These are phyloP conservation scores for Daedalea quercina DNA, from an alignment of 768 basidiomycete genomes.

Conservation along the genomic window DNA sequence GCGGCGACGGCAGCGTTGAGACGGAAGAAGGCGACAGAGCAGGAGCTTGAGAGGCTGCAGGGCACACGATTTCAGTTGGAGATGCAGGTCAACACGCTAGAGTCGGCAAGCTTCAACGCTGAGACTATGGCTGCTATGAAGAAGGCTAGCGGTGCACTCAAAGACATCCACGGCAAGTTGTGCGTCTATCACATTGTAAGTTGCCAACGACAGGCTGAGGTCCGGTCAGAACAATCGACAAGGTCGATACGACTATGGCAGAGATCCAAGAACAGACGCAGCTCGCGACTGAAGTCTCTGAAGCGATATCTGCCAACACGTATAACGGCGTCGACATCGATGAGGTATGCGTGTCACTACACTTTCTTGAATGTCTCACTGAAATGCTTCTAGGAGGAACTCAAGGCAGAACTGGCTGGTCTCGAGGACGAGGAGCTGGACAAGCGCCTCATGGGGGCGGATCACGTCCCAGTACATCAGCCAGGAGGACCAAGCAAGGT, in stretches of 20 bases:
- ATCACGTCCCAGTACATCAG: constrained; percentile 82
- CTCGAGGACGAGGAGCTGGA: constrained; percentile 88
- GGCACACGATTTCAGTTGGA: constrained; percentile 89
- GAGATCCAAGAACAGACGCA: constrained; percentile 86
- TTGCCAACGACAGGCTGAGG: not conserved
- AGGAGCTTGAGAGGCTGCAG: constrained; percentile 78
- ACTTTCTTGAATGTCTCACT: not conserved
- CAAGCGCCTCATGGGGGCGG: constrained; percentile 77
- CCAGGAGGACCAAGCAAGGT: constrained; percentile 52
- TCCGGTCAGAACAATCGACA: constrained; percentile 62
- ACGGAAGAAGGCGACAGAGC: constrained; percentile 87
- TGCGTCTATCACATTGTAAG: constrained; percentile 23
- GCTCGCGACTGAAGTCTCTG: constrained; percentile 87
- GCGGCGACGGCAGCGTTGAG: constrained; percentile 86
- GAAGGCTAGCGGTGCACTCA: constrained; percentile 86
- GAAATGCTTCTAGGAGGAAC: constrained; percentile 49
- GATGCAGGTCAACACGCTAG: constrained; percentile 94
- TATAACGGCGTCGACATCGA: constrained; percentile 53
- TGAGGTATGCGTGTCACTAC: constrained; percentile 45
- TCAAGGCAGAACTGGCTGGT: constrained; percentile 75
- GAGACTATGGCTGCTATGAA: constrained; percentile 98
- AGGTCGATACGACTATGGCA: constrained; percentile 88
- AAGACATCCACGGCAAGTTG: constrained; percentile 86
- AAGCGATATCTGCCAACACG: constrained; percentile 72
- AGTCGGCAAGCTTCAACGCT: constrained; percentile 95